Conservation (phyloP, 331 rosid species). For the Ulmus americana region DNA sequence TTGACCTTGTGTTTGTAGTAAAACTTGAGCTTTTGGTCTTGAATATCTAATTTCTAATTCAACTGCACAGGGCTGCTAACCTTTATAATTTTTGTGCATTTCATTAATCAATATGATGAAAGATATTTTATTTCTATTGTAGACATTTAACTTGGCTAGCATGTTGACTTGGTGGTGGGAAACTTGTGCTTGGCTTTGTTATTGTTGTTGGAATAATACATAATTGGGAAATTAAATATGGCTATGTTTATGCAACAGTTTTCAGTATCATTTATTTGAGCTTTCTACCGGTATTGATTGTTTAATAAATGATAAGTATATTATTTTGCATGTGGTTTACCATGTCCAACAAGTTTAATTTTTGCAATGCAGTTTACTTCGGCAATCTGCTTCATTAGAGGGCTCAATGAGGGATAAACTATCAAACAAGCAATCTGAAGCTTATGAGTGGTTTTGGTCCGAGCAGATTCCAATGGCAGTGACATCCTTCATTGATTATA, state of each 20-base stretch:
- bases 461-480: conserved; percentile 75
- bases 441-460: conserved; percentile 87
- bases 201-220: background rate
- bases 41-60: background rate
- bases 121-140: background rate
- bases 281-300: background rate
- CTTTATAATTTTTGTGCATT: background rate
- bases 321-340: conserved; percentile 18
- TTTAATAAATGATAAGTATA: background rate
- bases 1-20: background rate
- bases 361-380: conserved; percentile 62
- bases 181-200: background rate
- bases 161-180: background rate
- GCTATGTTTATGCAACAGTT: background rate
- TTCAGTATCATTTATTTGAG: background rate
- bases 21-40: conserved; percentile 3
- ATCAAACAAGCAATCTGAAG: conserved; percentile 73
- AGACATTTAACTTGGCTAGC: background rate
- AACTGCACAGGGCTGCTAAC: background rate
- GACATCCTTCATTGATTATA: conserved; percentile 58
- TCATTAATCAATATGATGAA: background rate
- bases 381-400: conserved; percentile 76
- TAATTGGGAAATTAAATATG: background rate
- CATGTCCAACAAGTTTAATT: conserved; percentile 22
- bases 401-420: conserved; percentile 71